Percentiles rank a stretch among this genome's conserved stretches.
These are phyloP conservation scores for Leccinum obscurum DNA, from an alignment of 768 basidiomycete genomes.

Conservation along the genomic window DNA sequence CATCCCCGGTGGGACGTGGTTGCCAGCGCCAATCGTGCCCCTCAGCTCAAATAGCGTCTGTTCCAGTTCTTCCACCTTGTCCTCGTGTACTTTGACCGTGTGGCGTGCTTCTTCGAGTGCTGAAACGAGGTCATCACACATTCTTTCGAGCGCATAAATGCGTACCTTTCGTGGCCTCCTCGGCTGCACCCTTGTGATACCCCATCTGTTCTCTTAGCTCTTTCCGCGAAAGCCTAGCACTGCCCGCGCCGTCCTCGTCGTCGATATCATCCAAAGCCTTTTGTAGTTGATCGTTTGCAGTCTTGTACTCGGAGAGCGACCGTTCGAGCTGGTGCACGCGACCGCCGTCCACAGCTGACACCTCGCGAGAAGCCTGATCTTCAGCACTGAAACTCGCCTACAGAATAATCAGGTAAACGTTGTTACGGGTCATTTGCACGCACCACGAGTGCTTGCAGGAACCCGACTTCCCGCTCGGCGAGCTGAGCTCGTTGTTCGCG, in stretches of 20 bases:
- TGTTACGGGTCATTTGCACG: constrained; percentile 24
- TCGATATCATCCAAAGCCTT: constrained; percentile 48
- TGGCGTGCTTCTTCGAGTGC: constrained; percentile 45
- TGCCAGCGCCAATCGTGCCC: constrained; percentile 74
- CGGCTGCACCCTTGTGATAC: constrained; percentile 37
- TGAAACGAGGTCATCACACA: constrained; percentile 23
- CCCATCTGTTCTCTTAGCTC: constrained; percentile 43
- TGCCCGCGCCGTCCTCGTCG: constrained; percentile 33
- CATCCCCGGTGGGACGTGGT: constrained; percentile 70
- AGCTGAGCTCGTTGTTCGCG: constrained; percentile 42
- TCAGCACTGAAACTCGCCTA: constrained; percentile 68
- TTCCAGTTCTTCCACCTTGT: constrained; percentile 68
- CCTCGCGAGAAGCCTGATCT: constrained; percentile 40
- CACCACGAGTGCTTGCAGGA: constrained; percentile 66
- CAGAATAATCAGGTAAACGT: not conserved
- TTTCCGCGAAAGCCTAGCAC: constrained; percentile 30
- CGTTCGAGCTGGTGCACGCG: constrained; percentile 55
- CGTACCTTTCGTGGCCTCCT: constrained; percentile 43
- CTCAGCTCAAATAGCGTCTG: constrained; percentile 76
- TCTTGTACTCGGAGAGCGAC: constrained; percentile 56
- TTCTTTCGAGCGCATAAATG: not conserved
- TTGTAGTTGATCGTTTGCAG: constrained; percentile 44
- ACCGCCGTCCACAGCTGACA: constrained; percentile 28
- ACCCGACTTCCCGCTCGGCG: constrained; percentile 63
- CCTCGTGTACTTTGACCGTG: constrained; percentile 39